phyloP scores from a whole-genome alignment of 2,329 filamentous ascomycete species.

The Botrytis paeoniae region DNA sequence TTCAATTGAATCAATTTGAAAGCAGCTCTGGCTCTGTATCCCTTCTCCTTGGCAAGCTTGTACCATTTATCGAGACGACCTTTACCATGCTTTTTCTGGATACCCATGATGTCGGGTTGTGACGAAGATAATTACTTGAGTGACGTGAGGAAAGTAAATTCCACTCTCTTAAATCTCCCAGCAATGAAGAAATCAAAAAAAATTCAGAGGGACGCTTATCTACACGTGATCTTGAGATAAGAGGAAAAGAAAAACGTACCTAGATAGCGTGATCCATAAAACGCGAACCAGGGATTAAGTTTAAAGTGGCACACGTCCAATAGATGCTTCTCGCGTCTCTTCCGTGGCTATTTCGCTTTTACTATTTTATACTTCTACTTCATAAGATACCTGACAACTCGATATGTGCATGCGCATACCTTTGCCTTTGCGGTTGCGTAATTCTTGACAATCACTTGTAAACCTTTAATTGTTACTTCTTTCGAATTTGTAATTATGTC shows the following conservation, averaged over 20 bases:
- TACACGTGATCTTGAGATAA: neutral
- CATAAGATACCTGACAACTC: neutral
- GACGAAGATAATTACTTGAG: neutral
- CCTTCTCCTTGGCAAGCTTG: slow-evolving; percentile 96
- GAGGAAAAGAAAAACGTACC: neutral
- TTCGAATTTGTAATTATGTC: slow-evolving; percentile 8
- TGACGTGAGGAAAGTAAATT: slow-evolving; percentile 8
- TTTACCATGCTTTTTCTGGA: slow-evolving; percentile 98
- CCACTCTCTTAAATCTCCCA: neutral
- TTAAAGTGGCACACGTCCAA: slow-evolving; percentile 18
- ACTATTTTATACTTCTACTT: neutral
- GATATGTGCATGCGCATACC: neutral
- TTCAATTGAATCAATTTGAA: slow-evolving; percentile 99
- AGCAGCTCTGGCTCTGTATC: slow-evolving; percentile 89
- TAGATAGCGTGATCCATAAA: neutral
- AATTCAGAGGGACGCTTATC: neutral
- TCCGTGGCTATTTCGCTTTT: neutral
- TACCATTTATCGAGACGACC: slow-evolving; percentile 99
- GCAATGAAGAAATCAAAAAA: slow-evolving; percentile 13
- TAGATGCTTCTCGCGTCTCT: slow-evolving; percentile 11
- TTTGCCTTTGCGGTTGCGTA: slow-evolving; percentile 4
- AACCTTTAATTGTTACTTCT: neutral
- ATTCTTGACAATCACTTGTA: neutral
- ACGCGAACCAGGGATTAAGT: slow-evolving; percentile 8
- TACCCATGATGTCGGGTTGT: slow-evolving; percentile 63